Evolutionary conservation across 2,329 filamentous ascomycete species (phyloP), one percentile per base, ranked within the genome.

Genomic region (Ophiostoma sp.): DNA sequence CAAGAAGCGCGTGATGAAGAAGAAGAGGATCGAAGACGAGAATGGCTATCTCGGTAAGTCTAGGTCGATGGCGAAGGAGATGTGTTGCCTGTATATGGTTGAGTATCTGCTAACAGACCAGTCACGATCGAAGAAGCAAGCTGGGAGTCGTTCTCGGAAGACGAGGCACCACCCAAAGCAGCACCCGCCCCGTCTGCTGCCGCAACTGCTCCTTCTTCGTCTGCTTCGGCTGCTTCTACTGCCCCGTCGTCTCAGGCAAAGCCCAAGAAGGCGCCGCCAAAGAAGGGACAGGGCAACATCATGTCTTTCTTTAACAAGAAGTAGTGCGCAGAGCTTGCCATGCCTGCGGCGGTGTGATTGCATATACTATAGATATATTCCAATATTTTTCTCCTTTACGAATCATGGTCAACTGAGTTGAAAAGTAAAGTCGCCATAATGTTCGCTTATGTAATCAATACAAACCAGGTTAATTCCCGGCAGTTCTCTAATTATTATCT

Each of bases 121-220:
- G 94, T 97, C 41, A 97, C 93, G 1, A 90, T 90, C 74, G 91
- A 96, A 79, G 93, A 96, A 76, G 81, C 86, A 0, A 90, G 85
- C 0, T 97, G 94, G 94, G 94, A 97, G 78, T 94, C 91, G 0
- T 97, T 96, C 81, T 96, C 93, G 0, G 94, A 97, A 77, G 93
- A 96, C 73, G 93, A 97, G 74, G 86, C 89, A 41, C 79, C 81
- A 76, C 76, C 82, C 7, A 89, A 87, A 72, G 73, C 79, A 68
- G 74, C 80, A 71, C 73, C 80, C 76, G 64, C 39, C 1, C 23
- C 39, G 4, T 39, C 39, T 15, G 13, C 65, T 10, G n/a, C 62
- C 3, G 6, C 52, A 5, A 8, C 52, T 27, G 52, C 52, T 11
- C 10, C 68, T 6, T 73, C 79, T 69, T 74, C 80, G 71, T 73